Evolutionary conservation across 2,329 filamentous ascomycete genomes (phyloP).

Genomic region (Nemania sp.): DNA sequence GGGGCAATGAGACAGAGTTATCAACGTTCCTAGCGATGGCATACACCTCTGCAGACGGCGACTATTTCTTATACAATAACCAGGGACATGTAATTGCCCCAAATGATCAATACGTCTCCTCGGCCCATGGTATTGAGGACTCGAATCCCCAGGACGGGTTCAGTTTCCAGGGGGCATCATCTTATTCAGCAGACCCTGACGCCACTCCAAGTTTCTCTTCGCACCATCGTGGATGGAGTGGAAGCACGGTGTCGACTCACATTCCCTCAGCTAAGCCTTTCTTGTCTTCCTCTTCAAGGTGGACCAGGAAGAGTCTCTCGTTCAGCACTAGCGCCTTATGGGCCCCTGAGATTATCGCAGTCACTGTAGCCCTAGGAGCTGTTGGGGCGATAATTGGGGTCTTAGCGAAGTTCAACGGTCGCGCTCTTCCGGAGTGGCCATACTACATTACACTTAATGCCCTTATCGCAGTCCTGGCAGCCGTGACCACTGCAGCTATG

Average conservation of each 20-base stretch:
- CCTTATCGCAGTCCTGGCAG: slow-evolving; percentile 40
- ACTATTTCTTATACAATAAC: slow-evolving; percentile 15
- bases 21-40: slow-evolving; percentile 2
- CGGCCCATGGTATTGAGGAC: slow-evolving; percentile 4
- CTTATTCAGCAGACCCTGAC: background rate
- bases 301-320: background rate
- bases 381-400: slow-evolving; percentile 39
- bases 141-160: slow-evolving; percentile 9
- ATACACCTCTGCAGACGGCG: slow-evolving; percentile 1
- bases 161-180: background rate
- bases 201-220: slow-evolving; percentile 10
- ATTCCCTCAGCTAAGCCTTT: slow-evolving; percentile 11
- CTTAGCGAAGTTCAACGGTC: slow-evolving; percentile 38
- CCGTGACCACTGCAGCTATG: slow-evolving; percentile 39
- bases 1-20: background rate
- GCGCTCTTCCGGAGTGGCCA: slow-evolving; percentile 39
- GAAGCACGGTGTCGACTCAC: slow-evolving; percentile 27
- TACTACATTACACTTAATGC: slow-evolving; percentile 43
- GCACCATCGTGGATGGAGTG: slow-evolving; percentile 34
- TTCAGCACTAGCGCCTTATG: slow-evolving; percentile 30
- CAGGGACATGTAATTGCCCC: slow-evolving; percentile 16
- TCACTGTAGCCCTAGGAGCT: slow-evolving; percentile 35
- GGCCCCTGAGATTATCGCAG: slow-evolving; percentile 37
- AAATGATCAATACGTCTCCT: slow-evolving; percentile 5
- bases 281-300: slow-evolving; percentile 2